Conservation (phyloP, 129 eudicot genomes). For the Artemisia argyi region DNA sequence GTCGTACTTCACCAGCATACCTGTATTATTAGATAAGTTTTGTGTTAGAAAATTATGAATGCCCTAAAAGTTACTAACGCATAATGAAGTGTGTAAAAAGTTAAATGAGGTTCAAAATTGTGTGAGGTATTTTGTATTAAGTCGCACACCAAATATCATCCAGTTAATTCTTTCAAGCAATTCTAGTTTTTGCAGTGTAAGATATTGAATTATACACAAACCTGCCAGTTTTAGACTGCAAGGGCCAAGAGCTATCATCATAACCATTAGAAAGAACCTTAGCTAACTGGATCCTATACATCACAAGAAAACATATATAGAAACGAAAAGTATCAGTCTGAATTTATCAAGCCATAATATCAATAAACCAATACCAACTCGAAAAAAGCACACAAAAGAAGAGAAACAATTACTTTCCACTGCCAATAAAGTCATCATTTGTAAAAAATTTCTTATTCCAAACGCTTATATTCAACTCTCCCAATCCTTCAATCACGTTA, state of each 20-base stretch:
- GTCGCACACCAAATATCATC: neutral
- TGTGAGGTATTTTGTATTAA: too few relatives aligned
- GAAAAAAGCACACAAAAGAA: neutral
- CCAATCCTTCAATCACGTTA: too few relatives aligned
- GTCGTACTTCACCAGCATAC: conserved; percentile 82
- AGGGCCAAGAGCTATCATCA: conserved; percentile 66
- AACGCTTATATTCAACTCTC: neutral
- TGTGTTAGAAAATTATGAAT: neutral
- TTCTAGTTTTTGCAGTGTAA: too few relatives aligned
- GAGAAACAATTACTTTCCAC: neutral
- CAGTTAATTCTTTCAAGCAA: conserved; percentile 1
- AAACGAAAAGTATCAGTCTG: too few relatives aligned
- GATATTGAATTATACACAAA: conserved; percentile 10
- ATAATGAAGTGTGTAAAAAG: too few relatives aligned
- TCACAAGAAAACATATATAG: too few relatives aligned
- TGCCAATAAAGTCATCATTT: neutral
- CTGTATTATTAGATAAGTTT: conserved; percentile 35
- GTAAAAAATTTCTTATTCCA: neutral
- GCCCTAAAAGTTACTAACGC: neutral
- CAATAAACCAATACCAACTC: neutral
- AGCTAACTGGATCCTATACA: neutral
- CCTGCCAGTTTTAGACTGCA: conserved; percentile 70
- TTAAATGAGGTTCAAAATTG: too few relatives aligned
- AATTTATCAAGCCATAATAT: too few relatives aligned
- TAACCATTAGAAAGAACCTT: conserved; percentile 63